Evolutionary conservation across 2,329 filamentous ascomycete species (phyloP), one percentile per base, ranked within the genome.

Genomic region (Penicillium sp.): DNA sequence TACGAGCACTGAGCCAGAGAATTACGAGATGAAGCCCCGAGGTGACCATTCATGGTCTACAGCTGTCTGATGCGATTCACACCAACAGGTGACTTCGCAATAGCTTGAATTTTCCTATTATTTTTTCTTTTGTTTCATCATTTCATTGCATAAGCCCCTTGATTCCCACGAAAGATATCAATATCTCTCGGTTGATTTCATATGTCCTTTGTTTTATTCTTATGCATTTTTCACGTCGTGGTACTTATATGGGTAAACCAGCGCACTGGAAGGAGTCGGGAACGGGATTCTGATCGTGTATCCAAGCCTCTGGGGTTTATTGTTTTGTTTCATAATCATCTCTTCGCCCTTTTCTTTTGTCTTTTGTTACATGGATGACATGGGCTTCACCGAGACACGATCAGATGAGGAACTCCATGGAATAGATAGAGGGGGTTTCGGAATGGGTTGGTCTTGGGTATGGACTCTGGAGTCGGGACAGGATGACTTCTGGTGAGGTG

Each of bases 1-100:
- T 3, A 85, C 87, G 59, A 89, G 87, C 76, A 82, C 87, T 3
- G 87, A 93, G 65, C 83, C 86, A 6, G 77, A 82, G 46, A 76
- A 79, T 48, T 87, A 85, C 59, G 82, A 85, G 37, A 74, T 80
- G 55, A 86, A 83, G 68, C 75, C 80, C 22, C 67, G 65, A 47
- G 62, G 62, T 27, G 64, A 69, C 40, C 63, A 64, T 41, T 56
- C 63, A 38, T 72, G 69, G 69, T 65, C 68, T 12, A 70, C 69
- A 19, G 52, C 69, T 9, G 68, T 71, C 54, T 63, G 46, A 61
- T 47, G 42, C 48, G 34, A 48, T 43, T 41, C 22, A 18, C 29
- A 16, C 42, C 27, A 31, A 13, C 27, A n/a, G n/a, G n/a, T n/a
- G n/a, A 18, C 41, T 30, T 46, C 22, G 46, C 25, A 25, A 35